These are phyloP conservation scores for Aspergillus calidoustus DNA, from an alignment of 2,329 filamentous ascomycete species.

Conservation along the genomic window DNA sequence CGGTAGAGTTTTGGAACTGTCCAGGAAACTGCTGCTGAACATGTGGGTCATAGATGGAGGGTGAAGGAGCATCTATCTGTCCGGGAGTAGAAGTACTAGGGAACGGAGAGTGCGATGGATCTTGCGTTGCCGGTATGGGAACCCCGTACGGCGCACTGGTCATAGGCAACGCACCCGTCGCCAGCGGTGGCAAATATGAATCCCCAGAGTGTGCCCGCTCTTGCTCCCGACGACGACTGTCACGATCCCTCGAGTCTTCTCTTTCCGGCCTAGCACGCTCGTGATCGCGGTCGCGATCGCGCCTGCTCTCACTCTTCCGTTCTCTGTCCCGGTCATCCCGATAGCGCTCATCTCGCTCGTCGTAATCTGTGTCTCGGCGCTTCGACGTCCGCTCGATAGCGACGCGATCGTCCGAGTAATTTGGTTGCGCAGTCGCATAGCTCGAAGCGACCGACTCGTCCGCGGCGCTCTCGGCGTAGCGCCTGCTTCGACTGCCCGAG, in stretches of 20 bases:
- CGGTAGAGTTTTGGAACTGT: slow-evolving; percentile 54
- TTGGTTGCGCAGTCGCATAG: slow-evolving; percentile 47
- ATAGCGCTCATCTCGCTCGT: slow-evolving; percentile 27
- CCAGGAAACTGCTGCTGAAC: slow-evolving; percentile 64
- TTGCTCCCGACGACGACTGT: slow-evolving; percentile 30
- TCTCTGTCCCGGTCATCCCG: slow-evolving; percentile 18
- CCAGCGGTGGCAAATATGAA: slow-evolving; percentile 27
- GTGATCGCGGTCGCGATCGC: slow-evolving; percentile 20
- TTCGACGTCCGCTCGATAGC: slow-evolving; percentile 35
- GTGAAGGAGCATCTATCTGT: slow-evolving; percentile 29
- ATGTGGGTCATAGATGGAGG: slow-evolving; percentile 49
- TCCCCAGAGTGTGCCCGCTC: slow-evolving; percentile 37
- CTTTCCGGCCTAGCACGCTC: slow-evolving; percentile 29
- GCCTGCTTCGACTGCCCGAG: slow-evolving; percentile 31
- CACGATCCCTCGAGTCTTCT: slow-evolving; percentile 26
- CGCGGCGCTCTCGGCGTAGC: slow-evolving; percentile 33
- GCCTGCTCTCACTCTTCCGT: slow-evolving; percentile 23
- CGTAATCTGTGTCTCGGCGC: slow-evolving; percentile 33
- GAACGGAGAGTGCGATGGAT: slow-evolving; percentile 2
- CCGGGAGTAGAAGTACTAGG: slow-evolving; percentile 25
- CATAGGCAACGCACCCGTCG: slow-evolving; percentile 25
- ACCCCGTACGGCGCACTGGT: slow-evolving; percentile 31
- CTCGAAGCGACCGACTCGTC: slow-evolving; percentile 40
- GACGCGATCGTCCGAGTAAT: slow-evolving; percentile 34
- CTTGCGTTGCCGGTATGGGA: slow-evolving; percentile 17